Evolutionary conservation across 805 yeast genomes (phyloP), one percentile per base, ranked within the genome.

Genomic region (Clavispora phyllophila): DNA sequence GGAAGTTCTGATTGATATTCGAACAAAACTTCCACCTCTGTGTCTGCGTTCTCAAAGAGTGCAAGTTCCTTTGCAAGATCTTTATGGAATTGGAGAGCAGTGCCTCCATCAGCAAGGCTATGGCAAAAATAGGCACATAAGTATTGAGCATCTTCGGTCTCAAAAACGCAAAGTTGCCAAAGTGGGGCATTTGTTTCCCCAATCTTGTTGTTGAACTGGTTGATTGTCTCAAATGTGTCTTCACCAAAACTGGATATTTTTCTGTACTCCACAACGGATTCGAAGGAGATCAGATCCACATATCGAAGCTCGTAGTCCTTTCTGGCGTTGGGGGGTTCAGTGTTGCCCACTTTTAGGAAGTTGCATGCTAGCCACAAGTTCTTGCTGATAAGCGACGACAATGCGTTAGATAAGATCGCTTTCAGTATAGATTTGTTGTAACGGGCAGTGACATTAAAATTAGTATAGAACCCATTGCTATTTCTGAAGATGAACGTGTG

Each of bases 401-500:
- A 31, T 1, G 53, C 51, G 13, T 39, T 25, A 14, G 47, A 44
- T 5, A 49, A 36, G 0, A 18, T 10, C 9, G 14, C 36, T 14
- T 18, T 23, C 9, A 39, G 32, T 10, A 45, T 27, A 20, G 14
- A 26, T 10, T 36, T 25, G 29, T 50, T 51, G 45, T 56, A 59
- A 19, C 48, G 47, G 13, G 53, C 62, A 13, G 53, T 46, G 14
- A 64, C 42, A 33, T 53, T 54, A 43, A 60, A 59, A 44, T 60
- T 61, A 5, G 56, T 39, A 43, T 58, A 60, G 38, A 39, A 49
- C 2, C 46, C 45, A 28, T 46, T 48, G 6, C 47, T 45, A 26
- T 48, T 53, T 28, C 62, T 43, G 39, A 57, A 50, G 25, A 61
- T 44, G 41, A 58, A 54, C 36, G 48, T 50, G 24, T 50, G 44